phyloP scores from a whole-genome alignment of 2,329 filamentous ascomycete genomes.

The Eutypa lata region DNA sequence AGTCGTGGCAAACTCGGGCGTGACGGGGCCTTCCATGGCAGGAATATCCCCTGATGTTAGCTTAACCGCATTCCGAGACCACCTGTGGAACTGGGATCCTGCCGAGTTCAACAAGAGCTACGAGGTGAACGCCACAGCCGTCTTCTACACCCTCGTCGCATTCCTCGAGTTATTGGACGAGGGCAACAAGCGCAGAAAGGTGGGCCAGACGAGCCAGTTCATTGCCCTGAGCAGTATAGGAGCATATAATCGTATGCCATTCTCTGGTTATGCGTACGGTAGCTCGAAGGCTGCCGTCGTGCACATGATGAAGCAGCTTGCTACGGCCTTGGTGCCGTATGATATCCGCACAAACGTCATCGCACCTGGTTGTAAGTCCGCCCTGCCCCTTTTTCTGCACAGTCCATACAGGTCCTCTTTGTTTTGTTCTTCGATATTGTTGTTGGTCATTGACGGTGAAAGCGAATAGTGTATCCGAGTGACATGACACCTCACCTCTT shows the following conservation, averaged over 20 bases:
- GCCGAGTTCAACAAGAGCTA: constrained; percentile 56
- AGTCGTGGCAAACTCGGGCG: constrained; percentile 56
- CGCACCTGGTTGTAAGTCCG: constrained; percentile 23
- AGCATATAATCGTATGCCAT: constrained; percentile 56
- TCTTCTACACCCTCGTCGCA: constrained; percentile 61
- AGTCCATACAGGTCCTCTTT: constrained; percentile 1
- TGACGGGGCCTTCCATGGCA: constrained; percentile 28
- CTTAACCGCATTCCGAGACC: constrained; percentile 14
- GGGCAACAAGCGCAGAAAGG: constrained; percentile 51
- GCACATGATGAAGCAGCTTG: constrained; percentile 64
- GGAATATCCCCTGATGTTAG: constrained; percentile 36
- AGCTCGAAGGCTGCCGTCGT: constrained; percentile 63
- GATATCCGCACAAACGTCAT: constrained; percentile 38
- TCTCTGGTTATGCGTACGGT: constrained; percentile 65
- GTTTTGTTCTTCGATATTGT: no score
- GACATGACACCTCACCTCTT: constrained; percentile 41
- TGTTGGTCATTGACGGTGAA: no score
- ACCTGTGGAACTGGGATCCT: constrained; percentile 26
- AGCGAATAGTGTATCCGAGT: constrained; percentile 41
- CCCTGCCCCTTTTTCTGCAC: no score
- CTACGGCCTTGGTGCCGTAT: constrained; percentile 55
- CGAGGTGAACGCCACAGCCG: constrained; percentile 56
- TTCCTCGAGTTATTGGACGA: constrained; percentile 58
- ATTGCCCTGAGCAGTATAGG: constrained; percentile 64
- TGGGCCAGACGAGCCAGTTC: constrained; percentile 39